These are phyloP conservation scores for Pilatotrama ljubarskyi DNA, from an alignment of 768 basidiomycete genomes.

Conservation along the genomic window DNA sequence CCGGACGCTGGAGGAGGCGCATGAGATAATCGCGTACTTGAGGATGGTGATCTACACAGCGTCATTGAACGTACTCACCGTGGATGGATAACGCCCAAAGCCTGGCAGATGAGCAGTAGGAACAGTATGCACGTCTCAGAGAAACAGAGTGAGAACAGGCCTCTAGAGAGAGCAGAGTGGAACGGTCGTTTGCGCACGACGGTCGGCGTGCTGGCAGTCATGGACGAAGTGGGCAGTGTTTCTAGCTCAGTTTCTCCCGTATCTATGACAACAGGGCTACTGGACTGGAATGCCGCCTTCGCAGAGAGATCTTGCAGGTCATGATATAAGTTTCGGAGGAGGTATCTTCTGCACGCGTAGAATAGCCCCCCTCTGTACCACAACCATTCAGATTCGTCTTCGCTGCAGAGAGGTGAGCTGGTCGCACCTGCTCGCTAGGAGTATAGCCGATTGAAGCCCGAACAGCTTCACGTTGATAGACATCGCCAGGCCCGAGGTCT, in stretches of 20 bases:
- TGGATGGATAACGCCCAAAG: slow-evolving; percentile 50
- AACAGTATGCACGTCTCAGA: slow-evolving; percentile 77
- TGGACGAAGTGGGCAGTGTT: slow-evolving; percentile 40
- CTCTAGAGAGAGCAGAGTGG: slow-evolving; percentile 59
- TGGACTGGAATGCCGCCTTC: slow-evolving; percentile 14
- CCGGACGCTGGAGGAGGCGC: slow-evolving; percentile 46
- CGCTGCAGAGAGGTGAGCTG: neutral
- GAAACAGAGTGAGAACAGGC: slow-evolving; percentile 68
- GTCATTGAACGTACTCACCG: slow-evolving; percentile 41
- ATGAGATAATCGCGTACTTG: too few species aligned
- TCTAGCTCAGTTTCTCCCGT: slow-evolving; percentile 39
- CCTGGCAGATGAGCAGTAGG: slow-evolving; percentile 72
- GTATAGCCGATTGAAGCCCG: neutral
- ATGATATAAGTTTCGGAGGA: slow-evolving; percentile 58
- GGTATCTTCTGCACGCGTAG: slow-evolving; percentile 56
- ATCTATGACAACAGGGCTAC: slow-evolving; percentile 17
- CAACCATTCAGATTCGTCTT: neutral
- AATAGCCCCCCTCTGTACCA: slow-evolving; percentile 50
- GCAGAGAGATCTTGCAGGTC: slow-evolving; percentile 53
- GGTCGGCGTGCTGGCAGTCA: neutral
- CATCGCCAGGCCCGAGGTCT: too few species aligned
- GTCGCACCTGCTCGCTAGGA: neutral
- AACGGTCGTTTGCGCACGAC: slow-evolving; percentile 30
- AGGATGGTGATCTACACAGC: neutral
- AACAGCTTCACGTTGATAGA: neutral